phyloP scores from a whole-genome alignment of 2,329 filamentous ascomycete species.

The Metarhizium brunneum region DNA sequence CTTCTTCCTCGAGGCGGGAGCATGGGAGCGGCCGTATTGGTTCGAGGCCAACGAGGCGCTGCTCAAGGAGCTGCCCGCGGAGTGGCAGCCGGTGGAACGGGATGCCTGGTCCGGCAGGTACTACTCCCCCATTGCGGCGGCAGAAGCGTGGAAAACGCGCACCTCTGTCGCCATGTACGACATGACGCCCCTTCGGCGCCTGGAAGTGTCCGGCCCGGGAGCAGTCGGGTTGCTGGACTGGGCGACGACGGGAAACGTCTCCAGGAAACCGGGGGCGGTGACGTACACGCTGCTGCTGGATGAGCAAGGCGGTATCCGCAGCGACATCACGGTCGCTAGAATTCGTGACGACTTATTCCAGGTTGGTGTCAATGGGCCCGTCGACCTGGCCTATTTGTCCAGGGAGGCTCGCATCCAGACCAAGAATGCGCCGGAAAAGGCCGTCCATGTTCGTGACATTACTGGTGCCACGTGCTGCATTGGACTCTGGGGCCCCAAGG shows the following conservation, averaged over 20 bases:
- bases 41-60: conserved; percentile 47
- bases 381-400: conserved; percentile 43
- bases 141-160: conserved; percentile 56
- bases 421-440: conserved; percentile 27
- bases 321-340: conserved; percentile 48
- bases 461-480: conserved; percentile 52
- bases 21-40: conserved; percentile 57
- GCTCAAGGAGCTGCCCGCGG: conserved; percentile 37
- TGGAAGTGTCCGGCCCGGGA: conserved; percentile 50
- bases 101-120: conserved; percentile 49
- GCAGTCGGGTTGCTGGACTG: conserved; percentile 44
- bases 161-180: conserved; percentile 54
- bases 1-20: conserved; percentile 48
- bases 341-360: conserved; percentile 42
- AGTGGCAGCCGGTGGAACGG: conserved; percentile 45
- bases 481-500: conserved; percentile 52
- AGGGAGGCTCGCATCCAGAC: conserved; percentile 41
- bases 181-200: conserved; percentile 48
- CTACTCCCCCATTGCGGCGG: conserved; percentile 49
- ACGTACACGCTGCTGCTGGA: conserved; percentile 50
- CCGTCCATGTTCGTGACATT: conserved; percentile 46
- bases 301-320: conserved; percentile 40
- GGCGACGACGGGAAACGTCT: conserved; percentile 40
- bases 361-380: conserved; percentile 45
- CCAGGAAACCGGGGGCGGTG: conserved; percentile 36